Evolutionary conservation across 257 asterid species (phyloP), one percentile per base, ranked within the genome.

Genomic region (Ocimum tenuiflorum): DNA sequence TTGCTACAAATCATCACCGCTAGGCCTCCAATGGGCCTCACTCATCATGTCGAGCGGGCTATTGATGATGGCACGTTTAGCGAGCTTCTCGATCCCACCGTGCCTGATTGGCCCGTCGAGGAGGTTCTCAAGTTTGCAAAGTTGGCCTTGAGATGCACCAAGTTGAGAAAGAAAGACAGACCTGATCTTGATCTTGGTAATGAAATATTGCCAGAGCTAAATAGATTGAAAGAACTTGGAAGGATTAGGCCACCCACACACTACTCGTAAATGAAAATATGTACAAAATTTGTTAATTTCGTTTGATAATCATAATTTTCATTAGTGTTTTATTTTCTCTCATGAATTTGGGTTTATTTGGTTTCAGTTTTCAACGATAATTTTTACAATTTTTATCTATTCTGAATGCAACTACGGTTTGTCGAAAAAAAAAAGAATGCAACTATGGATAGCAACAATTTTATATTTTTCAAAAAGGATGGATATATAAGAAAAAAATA

Each of bases 11-110:
- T 89, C 19, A 76, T 89, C 63, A 86, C 96, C 1, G 94, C 94
- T 49, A 85, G 84, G 75, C 89, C 95, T 1, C 89, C 96, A 4
- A 86, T 89, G 95, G 96, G 94, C 9, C 86, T 89, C 29, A 76
- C 91, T 0, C 96, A 87, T 43, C 91, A 80, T 3, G 87, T 81
- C 0, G 85, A 81, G 61, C 71, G 77, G 59, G 86, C 94, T 18
- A 85, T 87, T 50, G 63, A 80, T 15, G 76, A 56, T 45, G 91
- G 81, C 23, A 82, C 76, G 13, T 81, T 89, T 35, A 80, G 62
- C 1, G 88, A 82, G 7, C 53, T 87, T 73, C 82, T 89, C 1
- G 97, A 89, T 69, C 91, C 94, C n/a, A 71, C 89, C 0, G 80
- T 83, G 49, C 82, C 82, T 3, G 85, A 85, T 39, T 89, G 94